Base-by-base conservation (phyloP, 805 yeast species). In the Isabelozyma rhagii region DNA sequence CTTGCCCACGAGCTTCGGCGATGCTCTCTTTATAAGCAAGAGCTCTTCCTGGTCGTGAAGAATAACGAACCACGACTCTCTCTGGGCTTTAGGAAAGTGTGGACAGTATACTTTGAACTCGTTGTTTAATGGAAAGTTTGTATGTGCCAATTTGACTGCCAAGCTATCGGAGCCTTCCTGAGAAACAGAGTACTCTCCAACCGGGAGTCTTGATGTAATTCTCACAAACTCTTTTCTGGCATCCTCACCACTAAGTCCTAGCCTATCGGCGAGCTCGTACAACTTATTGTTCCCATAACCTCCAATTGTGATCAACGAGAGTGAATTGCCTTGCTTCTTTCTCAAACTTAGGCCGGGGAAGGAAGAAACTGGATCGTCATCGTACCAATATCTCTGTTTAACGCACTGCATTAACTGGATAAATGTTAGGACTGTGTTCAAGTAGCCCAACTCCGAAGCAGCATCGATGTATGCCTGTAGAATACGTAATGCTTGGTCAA, bases 401-500 rank as follows among this genome's bases (percentile, higher is more conserved):
- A 94, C 78, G 67, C 94, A 84, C 60, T 85, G 90, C 92, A 93
- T 85, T 44, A 88, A 70, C 54, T 75, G 75, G 36, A 93, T 78
- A 49, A 91, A 77, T 48, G 75, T 75, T 57, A 83, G 53, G 0
- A 84, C 89, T 0, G 89, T 80, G 5, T 76, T 62, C 43, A 84
- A 71, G 57, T 82, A 85, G 0, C 97, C 97, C 56, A 84, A 61
- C 57, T 93, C 97, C 2, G 97, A 82, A 1, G 94, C 84, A 17
- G 89, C 89, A 68, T 94, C 99, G 51, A 93, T 85, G 56, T 81
- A 86, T 0, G 98, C 97, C 63, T 94, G 99, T 47, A 92, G 69
- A 54, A 94, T 86, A 80, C 99, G 96, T 61, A 94, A 74, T 7
- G 96, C 83, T 70, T 94, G 99, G 62, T 96, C 99, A 50, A 94